Percentiles rank a stretch among this genome's conserved stretches.
These are phyloP conservation scores for Betula pendula DNA, from an alignment of 306 rosid species.

Conservation along the genomic window DNA sequence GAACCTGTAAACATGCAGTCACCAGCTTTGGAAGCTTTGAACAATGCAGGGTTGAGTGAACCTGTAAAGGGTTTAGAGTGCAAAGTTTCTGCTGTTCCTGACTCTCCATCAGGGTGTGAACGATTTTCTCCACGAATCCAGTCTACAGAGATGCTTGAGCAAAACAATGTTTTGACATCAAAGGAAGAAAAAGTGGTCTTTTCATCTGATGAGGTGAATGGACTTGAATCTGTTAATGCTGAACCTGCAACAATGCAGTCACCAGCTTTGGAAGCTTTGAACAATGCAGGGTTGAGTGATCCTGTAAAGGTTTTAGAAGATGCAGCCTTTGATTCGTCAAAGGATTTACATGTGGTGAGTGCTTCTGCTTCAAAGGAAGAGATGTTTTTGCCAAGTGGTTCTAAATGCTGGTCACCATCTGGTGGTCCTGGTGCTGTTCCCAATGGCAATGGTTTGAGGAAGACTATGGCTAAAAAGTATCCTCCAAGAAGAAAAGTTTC, in stretches of 20 bases:
- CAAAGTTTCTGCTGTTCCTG: constrained; percentile 60
- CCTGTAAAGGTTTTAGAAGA: constrained; percentile 22
- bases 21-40: too few species aligned
- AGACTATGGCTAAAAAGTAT: constrained; percentile 40
- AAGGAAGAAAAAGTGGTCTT: constrained; percentile 5
- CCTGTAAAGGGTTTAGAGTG: constrained; percentile 23
- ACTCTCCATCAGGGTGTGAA: constrained; percentile 49
- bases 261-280: too few species aligned
- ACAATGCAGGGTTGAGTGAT: background rate
- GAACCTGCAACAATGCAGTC: too few species aligned
- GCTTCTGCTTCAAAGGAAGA: constrained; percentile 33
- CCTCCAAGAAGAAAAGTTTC: constrained; percentile 68
- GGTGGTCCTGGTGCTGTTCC: constrained; percentile 34
- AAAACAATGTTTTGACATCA: constrained; percentile 15
- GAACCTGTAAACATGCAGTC: too few species aligned
- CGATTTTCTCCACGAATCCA: constrained; percentile 18
- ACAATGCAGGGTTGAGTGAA: background rate
- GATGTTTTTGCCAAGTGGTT: constrained; percentile 20
- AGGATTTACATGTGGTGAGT: constrained; percentile 27
- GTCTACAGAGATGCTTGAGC: constrained; percentile 16
- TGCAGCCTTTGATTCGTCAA: constrained; percentile 31
- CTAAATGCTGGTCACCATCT: constrained; percentile 25
- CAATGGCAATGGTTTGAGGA: constrained; percentile 33
- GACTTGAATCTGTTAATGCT: too few species aligned
- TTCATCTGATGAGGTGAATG: too few species aligned